A percentile compares a stretch with the other conserved stretches of the same genome.
phyloP scores from a whole-genome alignment of 768 basidiomycete species.

The Cyathus striatus region DNA sequence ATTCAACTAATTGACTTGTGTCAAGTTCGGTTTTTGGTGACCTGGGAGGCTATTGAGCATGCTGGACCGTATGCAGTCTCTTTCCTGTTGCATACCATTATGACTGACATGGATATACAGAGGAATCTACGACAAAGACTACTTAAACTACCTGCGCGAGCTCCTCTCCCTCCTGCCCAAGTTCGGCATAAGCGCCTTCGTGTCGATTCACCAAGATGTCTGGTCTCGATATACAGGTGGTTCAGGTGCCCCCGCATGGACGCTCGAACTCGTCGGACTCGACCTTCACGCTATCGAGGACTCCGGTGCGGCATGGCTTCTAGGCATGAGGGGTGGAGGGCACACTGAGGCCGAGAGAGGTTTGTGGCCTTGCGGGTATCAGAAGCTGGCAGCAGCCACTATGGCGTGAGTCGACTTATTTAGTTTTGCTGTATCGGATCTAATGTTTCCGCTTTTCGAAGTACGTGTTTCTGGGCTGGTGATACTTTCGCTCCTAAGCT shows the following conservation, averaged over 20 bases:
- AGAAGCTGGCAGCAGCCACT: slow-evolving; percentile 88
- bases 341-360: slow-evolving; percentile 76
- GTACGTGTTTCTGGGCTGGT: slow-evolving; percentile 93
- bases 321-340: slow-evolving; percentile 73
- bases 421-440: too few species aligned
- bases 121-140: slow-evolving; percentile 80
- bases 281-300: slow-evolving; percentile 77
- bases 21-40: slow-evolving; percentile 84
- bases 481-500: slow-evolving; percentile 81
- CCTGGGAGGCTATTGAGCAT: slow-evolving; percentile 98
- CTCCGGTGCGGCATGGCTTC: slow-evolving; percentile 82
- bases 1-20: background rate
- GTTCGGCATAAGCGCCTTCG: slow-evolving; percentile 70
- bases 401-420: slow-evolving; percentile 62
- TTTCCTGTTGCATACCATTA: too few species aligned
- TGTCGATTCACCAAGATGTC: slow-evolving; percentile 90
- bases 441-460: too few species aligned
- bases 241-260: slow-evolving; percentile 97
- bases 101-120: slow-evolving; percentile 31
- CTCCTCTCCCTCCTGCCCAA: slow-evolving; percentile 66
- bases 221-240: slow-evolving; percentile 95
- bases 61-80: slow-evolving; percentile 65
- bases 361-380: slow-evolving; percentile 91
- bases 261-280: slow-evolving; percentile 80
- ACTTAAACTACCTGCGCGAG: slow-evolving; percentile 70